Evolutionary conservation across 257 asterid species (phyloP).

Genomic region (Echites panduratus): DNA sequence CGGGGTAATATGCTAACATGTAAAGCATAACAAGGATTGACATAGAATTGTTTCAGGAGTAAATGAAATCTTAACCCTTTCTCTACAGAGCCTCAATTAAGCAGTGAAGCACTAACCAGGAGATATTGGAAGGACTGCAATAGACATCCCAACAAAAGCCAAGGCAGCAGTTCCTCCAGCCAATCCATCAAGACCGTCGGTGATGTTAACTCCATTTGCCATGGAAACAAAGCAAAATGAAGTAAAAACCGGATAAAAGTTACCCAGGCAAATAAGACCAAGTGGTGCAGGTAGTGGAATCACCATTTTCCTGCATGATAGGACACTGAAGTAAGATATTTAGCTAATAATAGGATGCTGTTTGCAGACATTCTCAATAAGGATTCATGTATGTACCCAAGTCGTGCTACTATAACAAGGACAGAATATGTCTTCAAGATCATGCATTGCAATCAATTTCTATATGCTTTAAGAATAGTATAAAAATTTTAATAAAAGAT

Average conservation of each 20-base stretch:
- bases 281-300: constrained; percentile 83
- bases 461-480: neutral
- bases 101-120: constrained; percentile 46
- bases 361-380: neutral
- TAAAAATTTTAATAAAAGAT: neutral
- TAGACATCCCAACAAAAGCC: constrained; percentile 83
- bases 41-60: neutral
- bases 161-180: constrained; percentile 91
- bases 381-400: neutral
- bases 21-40: neutral
- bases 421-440: neutral
- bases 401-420: neutral
- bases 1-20: neutral
- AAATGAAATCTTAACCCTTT: neutral
- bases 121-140: constrained; percentile 89
- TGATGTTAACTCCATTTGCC: constrained; percentile 70
- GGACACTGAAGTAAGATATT: constrained; percentile 17
- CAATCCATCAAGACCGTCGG: constrained; percentile 86
- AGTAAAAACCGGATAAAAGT: constrained; percentile 51
- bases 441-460: too few relatives aligned
- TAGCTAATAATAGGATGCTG: neutral
- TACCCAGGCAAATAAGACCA: constrained; percentile 70
- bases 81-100: neutral
- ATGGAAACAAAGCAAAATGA: constrained; percentile 67
- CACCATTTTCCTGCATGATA: constrained; percentile 68